Conservation (phyloP, 306 rosid species). For the Trifolium fragiferum region DNA sequence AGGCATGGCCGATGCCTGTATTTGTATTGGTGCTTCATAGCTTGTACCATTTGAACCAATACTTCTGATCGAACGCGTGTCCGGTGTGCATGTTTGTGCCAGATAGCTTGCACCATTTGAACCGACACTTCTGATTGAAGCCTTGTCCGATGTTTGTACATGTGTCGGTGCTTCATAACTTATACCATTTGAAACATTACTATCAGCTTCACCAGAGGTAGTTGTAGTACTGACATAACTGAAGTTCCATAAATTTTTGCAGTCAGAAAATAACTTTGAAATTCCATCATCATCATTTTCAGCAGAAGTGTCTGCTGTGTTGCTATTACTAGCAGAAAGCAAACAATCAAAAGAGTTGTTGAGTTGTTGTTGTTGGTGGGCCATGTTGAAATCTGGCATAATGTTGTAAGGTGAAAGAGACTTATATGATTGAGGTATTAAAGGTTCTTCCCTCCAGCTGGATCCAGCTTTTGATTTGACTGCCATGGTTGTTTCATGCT, state of each 20-base stretch:
- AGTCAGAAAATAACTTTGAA: slow-evolving; percentile 62
- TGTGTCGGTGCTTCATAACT: background rate
- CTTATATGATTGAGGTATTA: slow-evolving; percentile 34
- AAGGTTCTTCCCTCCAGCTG: slow-evolving; percentile 39
- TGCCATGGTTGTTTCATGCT: slow-evolving; percentile 39
- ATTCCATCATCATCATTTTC: slow-evolving; percentile 55
- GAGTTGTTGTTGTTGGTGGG: slow-evolving; percentile 40
- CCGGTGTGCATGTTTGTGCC: background rate
- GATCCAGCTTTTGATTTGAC: slow-evolving; percentile 46
- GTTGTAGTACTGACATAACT: slow-evolving; percentile 48
- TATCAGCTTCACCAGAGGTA: slow-evolving; percentile 64
- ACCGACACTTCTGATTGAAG: background rate
- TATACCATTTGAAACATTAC: slow-evolving; percentile 42
- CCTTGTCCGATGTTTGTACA: background rate
- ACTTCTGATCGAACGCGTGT: background rate
- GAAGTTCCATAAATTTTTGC: slow-evolving; percentile 63
- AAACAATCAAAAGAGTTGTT: slow-evolving; percentile 45
- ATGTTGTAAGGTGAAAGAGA: slow-evolving; percentile 31
- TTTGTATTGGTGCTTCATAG: background rate
- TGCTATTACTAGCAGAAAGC: slow-evolving; percentile 48
- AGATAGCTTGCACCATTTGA: background rate
- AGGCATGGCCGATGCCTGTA: background rate
- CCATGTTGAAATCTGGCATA: slow-evolving; percentile 45
- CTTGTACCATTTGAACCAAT: slow-evolving; percentile 40
- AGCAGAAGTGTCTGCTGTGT: slow-evolving; percentile 45